These are phyloP conservation scores for Choiromyces venosus DNA, from an alignment of 495 filamentous ascomycete species.

Conservation along the genomic window DNA sequence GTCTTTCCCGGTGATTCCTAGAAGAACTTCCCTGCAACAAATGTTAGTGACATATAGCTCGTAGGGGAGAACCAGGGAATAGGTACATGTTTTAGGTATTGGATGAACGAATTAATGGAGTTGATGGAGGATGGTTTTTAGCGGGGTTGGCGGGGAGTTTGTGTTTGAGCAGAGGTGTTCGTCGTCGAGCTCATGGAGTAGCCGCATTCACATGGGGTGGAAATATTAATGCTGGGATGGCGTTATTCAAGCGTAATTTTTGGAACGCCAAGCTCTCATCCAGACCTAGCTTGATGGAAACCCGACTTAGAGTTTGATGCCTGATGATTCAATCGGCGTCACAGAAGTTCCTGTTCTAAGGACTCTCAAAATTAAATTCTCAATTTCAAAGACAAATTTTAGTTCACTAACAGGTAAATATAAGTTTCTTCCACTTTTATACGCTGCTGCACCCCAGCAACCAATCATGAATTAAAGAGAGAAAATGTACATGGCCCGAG, in stretches of 20 bases:
- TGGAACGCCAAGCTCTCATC: neutral
- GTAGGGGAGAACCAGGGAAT: neutral
- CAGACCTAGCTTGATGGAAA: neutral
- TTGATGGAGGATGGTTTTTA: neutral
- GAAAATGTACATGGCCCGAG: neutral
- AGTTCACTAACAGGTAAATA: neutral
- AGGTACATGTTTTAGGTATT: neutral
- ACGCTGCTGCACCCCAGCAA: neutral
- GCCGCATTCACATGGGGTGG: neutral
- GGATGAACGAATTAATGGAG: neutral
- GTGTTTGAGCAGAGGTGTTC: neutral
- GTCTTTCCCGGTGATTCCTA: constrained; percentile 97
- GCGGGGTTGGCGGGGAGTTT: neutral
- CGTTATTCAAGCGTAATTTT: neutral
- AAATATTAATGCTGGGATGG: neutral
- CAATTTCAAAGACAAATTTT: neutral
- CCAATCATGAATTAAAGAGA: neutral
- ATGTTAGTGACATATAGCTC: neutral
- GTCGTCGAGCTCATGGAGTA: neutral
- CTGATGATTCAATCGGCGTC: neutral
- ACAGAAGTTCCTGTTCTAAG: neutral
- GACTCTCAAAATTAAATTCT: neutral
- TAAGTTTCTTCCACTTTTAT: neutral
- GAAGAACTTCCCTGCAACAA: constrained; percentile 79
- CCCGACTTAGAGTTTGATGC: neutral